Evolutionary conservation across 495 filamentous ascomycete species (phyloP), one percentile per base, ranked within the genome.

Genomic region (Tuber umbilicatum): DNA sequence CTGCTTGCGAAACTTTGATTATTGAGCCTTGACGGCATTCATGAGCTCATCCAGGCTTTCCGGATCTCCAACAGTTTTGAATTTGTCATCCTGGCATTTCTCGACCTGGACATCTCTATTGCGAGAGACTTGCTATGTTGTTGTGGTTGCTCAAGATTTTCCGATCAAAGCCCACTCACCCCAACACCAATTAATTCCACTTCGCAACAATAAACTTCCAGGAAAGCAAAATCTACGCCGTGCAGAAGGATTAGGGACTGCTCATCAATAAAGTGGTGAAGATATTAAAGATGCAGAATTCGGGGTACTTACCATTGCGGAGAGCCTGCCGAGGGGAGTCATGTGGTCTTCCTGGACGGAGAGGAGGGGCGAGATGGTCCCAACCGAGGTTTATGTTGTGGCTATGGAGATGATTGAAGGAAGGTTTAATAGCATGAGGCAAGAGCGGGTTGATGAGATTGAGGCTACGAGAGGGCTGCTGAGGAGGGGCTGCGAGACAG

Each of bases 151-250:
- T 97, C 60, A 90, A 91, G 82, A 87, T 88, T 3, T 89, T 99
- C n/a, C 87, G 90, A 76, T 86, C 90, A 75, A 97, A 97, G 84
- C 94, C 91, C 35, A 86, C 88, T 73, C 90, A 94, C 69, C 90
- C 92, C 76, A 98, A 99, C 83, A 93, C 94, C 60, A 95, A 99
- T 89, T 93, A 97, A 84, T 99, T 98, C 86, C 90, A 92, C 84
- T 97, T 93, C 82, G 91, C 90, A 37, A 99, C 98, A 95, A 88
- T 96, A 84, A 86, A 85, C 45, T 82, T 81, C 4, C 88, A 88
- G 73, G 89, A 91, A 76, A 86, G 89, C 27, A 90, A 91, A 7
- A 86, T 87, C 77, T 86, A 86, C 73, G 83, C 87, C 50, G 83
- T 89, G 78, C 82, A 88, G 43, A 84, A 85, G 1, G 86, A 87